phyloP scores from a whole-genome alignment of 108 stramenopile genomes.

The Cyclotella choctawhatcheeana region DNA sequence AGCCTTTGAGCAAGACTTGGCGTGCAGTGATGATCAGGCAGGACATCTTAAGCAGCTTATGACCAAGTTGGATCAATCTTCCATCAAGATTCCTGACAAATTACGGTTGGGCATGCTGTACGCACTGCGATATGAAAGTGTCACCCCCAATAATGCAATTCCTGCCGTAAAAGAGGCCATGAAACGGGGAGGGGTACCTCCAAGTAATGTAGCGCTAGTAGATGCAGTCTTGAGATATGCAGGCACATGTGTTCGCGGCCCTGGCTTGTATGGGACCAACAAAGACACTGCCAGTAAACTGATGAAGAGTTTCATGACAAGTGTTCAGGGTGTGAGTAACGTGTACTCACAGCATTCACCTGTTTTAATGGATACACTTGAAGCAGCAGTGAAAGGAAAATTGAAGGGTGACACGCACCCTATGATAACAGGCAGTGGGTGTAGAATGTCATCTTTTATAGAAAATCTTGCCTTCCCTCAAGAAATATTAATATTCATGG shows the following conservation, averaged over 20 bases:
- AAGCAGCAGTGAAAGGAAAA: constrained; percentile 87
- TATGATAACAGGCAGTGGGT: constrained; percentile 45
- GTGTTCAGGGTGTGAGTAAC: constrained; percentile 96
- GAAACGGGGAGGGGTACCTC: constrained; percentile 88
- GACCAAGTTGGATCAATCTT: constrained; percentile 80
- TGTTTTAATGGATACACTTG: constrained; percentile 89
- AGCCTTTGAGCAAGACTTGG: constrained; percentile 98
- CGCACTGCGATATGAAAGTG: constrained; percentile 95
- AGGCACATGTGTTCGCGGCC: constrained; percentile 80
- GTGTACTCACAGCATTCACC: constrained; percentile 98
- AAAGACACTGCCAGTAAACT: constrained; percentile 87
- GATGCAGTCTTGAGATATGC: constrained; percentile 91
- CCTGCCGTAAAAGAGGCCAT: constrained; percentile 81
- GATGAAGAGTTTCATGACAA: constrained; percentile 92
- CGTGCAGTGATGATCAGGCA: constrained; percentile 92
- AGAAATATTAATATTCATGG: constrained; percentile 94
- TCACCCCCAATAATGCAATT: constrained; percentile 73
- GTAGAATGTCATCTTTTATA: constrained; percentile 29
- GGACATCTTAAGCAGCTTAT: constrained; percentile 89
- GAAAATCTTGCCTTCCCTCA: constrained; percentile 60
- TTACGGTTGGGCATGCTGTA: constrained; percentile 96
- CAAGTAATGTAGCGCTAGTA: constrained; percentile 89
- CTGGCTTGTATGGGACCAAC: constrained; percentile 90
- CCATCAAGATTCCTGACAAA: constrained; percentile 93
- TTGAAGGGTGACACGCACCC: constrained; percentile 85